These are phyloP conservation scores for Scutellaria galericulata DNA, from an alignment of 257 asterid species.

Conservation along the genomic window DNA sequence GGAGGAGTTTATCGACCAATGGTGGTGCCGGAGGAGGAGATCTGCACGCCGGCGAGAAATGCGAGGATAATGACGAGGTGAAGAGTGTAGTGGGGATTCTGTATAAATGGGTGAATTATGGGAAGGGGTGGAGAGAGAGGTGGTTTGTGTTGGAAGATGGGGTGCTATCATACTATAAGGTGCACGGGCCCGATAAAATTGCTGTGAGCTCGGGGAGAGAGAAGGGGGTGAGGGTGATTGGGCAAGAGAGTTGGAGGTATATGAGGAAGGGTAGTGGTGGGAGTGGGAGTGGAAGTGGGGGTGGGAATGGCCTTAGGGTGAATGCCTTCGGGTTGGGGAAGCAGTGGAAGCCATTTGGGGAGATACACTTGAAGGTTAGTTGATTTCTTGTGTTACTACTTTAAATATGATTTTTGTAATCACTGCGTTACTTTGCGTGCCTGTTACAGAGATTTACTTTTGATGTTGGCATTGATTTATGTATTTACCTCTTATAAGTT, in stretches of 20 bases:
- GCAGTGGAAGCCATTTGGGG: constrained; percentile 87
- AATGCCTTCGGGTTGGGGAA: constrained; percentile 52
- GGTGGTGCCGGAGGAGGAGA: constrained; percentile 51
- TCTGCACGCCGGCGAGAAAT: constrained; percentile 34
- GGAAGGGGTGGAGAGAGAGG: constrained; percentile 96
- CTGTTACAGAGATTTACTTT: neutral
- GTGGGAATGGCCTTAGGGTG: constrained; percentile 37
- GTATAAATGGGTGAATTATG: constrained; percentile 97
- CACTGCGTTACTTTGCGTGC: neutral
- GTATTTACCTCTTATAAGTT: neutral
- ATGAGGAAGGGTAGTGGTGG: constrained; percentile 71
- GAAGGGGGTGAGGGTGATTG: constrained; percentile 83
- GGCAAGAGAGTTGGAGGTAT: constrained; percentile 88
- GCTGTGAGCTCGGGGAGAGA: constrained; percentile 61
- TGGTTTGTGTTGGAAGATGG: constrained; percentile 99
- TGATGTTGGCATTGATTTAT: constrained; percentile 18
- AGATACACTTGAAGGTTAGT: constrained; percentile 85
- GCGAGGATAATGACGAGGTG: constrained; percentile 53
- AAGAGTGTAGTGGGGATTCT: constrained; percentile 76
- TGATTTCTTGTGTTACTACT: constrained; percentile 27
- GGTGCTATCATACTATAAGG: constrained; percentile 89
- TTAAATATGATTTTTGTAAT: neutral
- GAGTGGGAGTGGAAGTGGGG: constrained; percentile 43
- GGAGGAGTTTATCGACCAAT: constrained; percentile 67
- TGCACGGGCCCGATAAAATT: constrained; percentile 94